These are phyloP conservation scores for Xylaria multiplex DNA, from an alignment of 2,329 filamentous ascomycete genomes.

Conservation along the genomic window DNA sequence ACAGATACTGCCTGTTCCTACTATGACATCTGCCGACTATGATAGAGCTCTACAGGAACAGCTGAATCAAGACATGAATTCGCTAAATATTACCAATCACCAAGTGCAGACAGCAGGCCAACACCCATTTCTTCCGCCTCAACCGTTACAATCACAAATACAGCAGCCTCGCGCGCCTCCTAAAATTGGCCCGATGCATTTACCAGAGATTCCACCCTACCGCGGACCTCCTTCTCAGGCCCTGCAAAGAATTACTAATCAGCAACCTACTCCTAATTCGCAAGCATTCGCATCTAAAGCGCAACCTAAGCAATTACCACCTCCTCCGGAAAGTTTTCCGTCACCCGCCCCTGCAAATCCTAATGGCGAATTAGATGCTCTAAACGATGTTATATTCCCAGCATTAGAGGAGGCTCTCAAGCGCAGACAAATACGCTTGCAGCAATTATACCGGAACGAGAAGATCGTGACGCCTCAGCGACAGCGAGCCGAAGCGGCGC, in stretches of 20 bases:
- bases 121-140: conserved; percentile 41
- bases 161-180: conserved; percentile 53
- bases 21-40: conserved; percentile 66
- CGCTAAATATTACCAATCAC: conserved; percentile 60
- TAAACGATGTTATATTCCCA: conserved; percentile 91
- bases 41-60: conserved; percentile 70
- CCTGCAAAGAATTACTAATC: conserved; percentile 41
- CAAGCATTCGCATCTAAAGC: conserved; percentile 66
- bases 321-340: conserved; percentile 63
- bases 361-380: conserved; percentile 80
- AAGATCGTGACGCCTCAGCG: conserved; percentile 68
- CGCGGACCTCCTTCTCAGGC: conserved; percentile 52
- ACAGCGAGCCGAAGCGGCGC: conserved; percentile 75
- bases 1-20: conserved; percentile 58
- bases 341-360: conserved; percentile 65
- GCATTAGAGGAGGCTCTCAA: conserved; percentile 91
- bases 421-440: conserved; percentile 73
- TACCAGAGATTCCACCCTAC: conserved; percentile 67
- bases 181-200: conserved; percentile 54
- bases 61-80: conserved; percentile 70
- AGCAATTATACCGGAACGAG: conserved; percentile 60
- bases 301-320: conserved; percentile 59
- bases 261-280: conserved; percentile 50
- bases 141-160: conserved; percentile 51
- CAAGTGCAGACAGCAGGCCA: conserved; percentile 38